Percentiles rank a stretch among this genome's conserved stretches.
These are phyloP conservation scores for Quercus agrifolia DNA, from an alignment of 306 rosid genomes.

Conservation along the genomic window DNA sequence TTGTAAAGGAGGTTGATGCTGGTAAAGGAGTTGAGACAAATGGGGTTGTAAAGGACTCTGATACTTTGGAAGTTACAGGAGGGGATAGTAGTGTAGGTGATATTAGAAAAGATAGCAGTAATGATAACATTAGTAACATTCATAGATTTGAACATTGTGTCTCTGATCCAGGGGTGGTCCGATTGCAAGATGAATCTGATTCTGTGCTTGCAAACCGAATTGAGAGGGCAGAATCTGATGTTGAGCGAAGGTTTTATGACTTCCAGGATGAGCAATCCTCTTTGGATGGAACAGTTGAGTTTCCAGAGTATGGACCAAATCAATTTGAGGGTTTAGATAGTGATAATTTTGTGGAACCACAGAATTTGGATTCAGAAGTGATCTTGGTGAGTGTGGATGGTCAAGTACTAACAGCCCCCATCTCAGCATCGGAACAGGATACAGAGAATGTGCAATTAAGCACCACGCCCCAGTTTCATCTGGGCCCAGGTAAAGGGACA, in stretches of 20 bases:
- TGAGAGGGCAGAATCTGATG: slow-evolving; percentile 57
- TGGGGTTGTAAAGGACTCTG: slow-evolving; percentile 33
- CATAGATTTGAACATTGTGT: slow-evolving; percentile 58
- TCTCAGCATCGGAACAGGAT: slow-evolving; percentile 65
- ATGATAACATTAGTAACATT: slow-evolving; percentile 19
- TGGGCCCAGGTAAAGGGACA: slow-evolving; percentile 79
- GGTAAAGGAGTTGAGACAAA: slow-evolving; percentile 36
- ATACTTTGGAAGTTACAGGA: slow-evolving; percentile 15
- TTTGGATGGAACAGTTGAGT: slow-evolving; percentile 58
- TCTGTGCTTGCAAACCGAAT: slow-evolving; percentile 23
- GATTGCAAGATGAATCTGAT: slow-evolving; percentile 36
- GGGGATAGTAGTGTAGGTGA: slow-evolving; percentile 18
- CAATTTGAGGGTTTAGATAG: slow-evolving; percentile 52
- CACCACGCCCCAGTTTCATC: slow-evolving; percentile 86
- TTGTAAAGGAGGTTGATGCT: slow-evolving; percentile 63
- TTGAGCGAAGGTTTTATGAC: slow-evolving; percentile 61
- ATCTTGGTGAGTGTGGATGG: slow-evolving; percentile 96
- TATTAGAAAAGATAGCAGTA: slow-evolving; percentile 22
- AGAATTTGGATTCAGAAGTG: slow-evolving; percentile 63
- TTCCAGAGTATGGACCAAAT: slow-evolving; percentile 58
- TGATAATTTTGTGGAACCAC: slow-evolving; percentile 55
- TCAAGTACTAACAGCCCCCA: slow-evolving; percentile 79
- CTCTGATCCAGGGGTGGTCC: slow-evolving; percentile 56
- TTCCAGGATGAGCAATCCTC: slow-evolving; percentile 65
- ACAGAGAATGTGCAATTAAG: slow-evolving; percentile 63